Base-by-base conservation (phyloP, 352 stramenopile species). In the Pythium coloratum region DNA sequence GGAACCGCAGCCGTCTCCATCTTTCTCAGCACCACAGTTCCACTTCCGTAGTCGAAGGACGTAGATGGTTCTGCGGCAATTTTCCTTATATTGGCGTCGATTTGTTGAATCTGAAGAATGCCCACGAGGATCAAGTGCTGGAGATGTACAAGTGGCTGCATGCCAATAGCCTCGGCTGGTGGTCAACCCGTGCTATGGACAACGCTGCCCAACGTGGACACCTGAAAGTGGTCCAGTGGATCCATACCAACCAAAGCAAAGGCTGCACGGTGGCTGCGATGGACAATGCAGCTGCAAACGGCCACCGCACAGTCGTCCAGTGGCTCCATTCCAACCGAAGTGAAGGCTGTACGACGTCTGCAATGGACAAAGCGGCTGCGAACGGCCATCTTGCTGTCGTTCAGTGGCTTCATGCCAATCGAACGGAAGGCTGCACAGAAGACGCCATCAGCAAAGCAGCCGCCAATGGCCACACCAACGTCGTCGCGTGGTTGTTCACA, bases 391-490 rank as follows among this genome's bases (percentile, higher is more conserved):
- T 24, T 24, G 20, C 20, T 24, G 32, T 64, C 16, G 58, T 64
- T 8, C 6, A 46, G 24, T 64, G 53, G 32, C 46, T 64, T 13
- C 58, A 49, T 49, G 32, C 33, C 2, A 61, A 61, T 16, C 55
- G 32, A 33, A 7, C 7, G 2, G 55, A 61, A 50, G 55, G 55
- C 16, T 61, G 55, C 16, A 50, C 55, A 18, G 0, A 3, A 6
- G 10, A 24, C 20, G 33, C 55, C 4, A 24, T 61, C 1, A 32
- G 50, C n/a, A 14, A 18, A 7, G 55, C 55, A 4, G 33, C 33
- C 1, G 33, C 14, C n/a, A 14, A n/a, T 13, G 55, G 32, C 24
- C 33, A 30, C 33, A 12, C 50, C 13, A 7, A 46, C 24, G 36
- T 61, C 14, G 32, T 50, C 55, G 2, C 26, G 36, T 61, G 28